Percentiles rank a stretch among this genome's conserved stretches.
phyloP scores from a whole-genome alignment of 2,329 filamentous ascomycete genomes.

The Fulvia fulva region DNA sequence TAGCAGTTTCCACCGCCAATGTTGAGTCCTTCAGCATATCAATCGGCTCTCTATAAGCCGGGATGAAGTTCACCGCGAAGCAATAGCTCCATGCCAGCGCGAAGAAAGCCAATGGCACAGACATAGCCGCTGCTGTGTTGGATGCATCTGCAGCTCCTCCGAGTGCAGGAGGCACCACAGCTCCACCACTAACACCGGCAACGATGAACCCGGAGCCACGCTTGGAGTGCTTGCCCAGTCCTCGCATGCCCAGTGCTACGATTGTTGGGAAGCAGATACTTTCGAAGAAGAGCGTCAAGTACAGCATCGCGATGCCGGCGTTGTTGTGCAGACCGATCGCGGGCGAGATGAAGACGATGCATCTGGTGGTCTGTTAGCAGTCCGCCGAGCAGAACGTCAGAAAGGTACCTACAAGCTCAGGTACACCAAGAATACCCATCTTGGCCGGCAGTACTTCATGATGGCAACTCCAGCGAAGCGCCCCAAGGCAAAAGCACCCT shows the following conservation, averaged over 20 bases:
- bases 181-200: constrained; percentile 65
- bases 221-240: constrained; percentile 72
- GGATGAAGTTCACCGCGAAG: constrained; percentile 59
- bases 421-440: constrained; percentile 68
- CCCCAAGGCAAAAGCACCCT: constrained; percentile 68
- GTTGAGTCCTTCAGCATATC: constrained; percentile 52
- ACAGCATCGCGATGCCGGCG: constrained; percentile 56
- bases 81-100: constrained; percentile 46
- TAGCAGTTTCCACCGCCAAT: constrained; percentile 40
- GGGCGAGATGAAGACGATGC: constrained; percentile 56
- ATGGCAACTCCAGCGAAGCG: constrained; percentile 64
- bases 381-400: neutral
- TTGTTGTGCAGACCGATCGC: constrained; percentile 51
- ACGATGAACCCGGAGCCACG: constrained; percentile 70
- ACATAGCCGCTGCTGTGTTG: constrained; percentile 17
- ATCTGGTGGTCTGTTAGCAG: constrained; percentile 7
- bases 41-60: constrained; percentile 58
- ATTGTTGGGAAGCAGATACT: constrained; percentile 79
- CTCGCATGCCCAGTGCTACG: constrained; percentile 72
- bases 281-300: constrained; percentile 71
- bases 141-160: constrained; percentile 63
- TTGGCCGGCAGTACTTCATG: constrained; percentile 64
- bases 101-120: constrained; percentile 44
- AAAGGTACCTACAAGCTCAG: constrained; percentile 42
- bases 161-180: constrained; percentile 62